Evolutionary conservation across 345 rosid genomes (phyloP).

Genomic region (Corchorus olitorius): DNA sequence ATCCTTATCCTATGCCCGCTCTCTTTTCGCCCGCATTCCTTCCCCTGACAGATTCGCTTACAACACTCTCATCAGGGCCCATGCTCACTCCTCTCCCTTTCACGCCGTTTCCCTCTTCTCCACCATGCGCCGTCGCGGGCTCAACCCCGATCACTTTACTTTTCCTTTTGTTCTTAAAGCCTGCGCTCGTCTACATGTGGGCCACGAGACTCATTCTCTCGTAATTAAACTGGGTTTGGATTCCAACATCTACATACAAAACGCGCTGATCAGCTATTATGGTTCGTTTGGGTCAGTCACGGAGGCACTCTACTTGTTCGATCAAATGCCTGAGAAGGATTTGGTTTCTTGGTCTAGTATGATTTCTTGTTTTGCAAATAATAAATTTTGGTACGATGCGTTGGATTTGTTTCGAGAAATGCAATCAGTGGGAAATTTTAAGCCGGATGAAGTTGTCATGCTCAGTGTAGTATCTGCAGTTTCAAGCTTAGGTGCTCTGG

Average conservation of each 20-base stretch:
- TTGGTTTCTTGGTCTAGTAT: conserved; percentile 54
- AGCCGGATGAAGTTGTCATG: conserved; percentile 40
- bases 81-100: conserved; percentile 39
- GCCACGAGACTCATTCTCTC: conserved; percentile 39
- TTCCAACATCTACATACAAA: conserved; percentile 37
- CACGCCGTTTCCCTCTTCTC: conserved; percentile 40
- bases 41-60: conserved; percentile 43
- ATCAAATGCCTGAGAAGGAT: conserved; percentile 43
- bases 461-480: conserved; percentile 45
- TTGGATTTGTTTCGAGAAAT: conserved; percentile 38
- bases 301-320: conserved; percentile 42
- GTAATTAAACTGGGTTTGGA: conserved; percentile 40
- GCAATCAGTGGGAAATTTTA: background rate
- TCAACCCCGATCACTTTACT: conserved; percentile 50
- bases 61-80: conserved; percentile 50
- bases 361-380: conserved; percentile 39
- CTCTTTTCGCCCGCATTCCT: conserved; percentile 29
- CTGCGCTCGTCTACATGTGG: conserved; percentile 36
- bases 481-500: conserved; percentile 44
- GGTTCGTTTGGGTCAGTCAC: conserved; percentile 27
- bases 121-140: conserved; percentile 38
- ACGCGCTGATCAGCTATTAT: conserved; percentile 42
- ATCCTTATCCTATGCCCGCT: conserved; percentile 36
- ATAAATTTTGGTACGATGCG: conserved; percentile 42
- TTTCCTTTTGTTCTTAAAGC: conserved; percentile 65